phyloP scores from a whole-genome alignment of 148 eudicot genomes.

The Rhododendron mucronatum region DNA sequence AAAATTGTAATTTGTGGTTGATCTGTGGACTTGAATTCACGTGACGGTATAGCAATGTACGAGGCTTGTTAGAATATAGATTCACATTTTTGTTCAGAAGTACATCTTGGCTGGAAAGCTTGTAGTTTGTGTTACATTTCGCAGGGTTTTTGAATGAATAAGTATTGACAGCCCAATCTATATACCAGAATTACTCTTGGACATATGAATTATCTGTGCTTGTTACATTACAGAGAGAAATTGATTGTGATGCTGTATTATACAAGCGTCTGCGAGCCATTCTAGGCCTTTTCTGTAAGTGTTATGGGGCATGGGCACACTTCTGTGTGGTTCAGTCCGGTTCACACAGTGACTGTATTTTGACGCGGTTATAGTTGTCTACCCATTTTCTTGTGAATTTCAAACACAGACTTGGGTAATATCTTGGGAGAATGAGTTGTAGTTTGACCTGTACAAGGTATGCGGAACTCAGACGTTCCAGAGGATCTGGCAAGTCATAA shows the following conservation, averaged over 20 bases:
- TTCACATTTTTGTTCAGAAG: not conserved
- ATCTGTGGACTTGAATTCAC: not conserved
- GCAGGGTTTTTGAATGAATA: not conserved
- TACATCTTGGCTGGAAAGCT: constrained; percentile 3
- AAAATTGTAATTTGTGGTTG: not conserved
- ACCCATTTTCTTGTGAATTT: too few relatives aligned
- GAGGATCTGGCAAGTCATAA: not conserved
- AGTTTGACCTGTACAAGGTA: not conserved
- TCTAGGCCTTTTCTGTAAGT: not conserved
- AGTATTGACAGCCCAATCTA: not conserved
- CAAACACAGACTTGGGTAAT: not conserved
- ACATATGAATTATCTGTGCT: not conserved
- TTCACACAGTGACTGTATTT: not conserved
- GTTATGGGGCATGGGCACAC: not conserved
- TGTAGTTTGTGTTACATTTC: not conserved
- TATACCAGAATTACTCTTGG: not conserved
- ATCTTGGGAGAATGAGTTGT: not conserved
- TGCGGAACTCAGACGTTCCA: not conserved
- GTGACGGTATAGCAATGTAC: not conserved
- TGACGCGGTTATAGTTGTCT: too few relatives aligned
- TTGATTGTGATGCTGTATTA: not conserved
- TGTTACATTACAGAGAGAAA: not conserved
- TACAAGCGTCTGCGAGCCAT: not conserved
- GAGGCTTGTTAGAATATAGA: not conserved
- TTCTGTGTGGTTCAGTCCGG: not conserved